Conservation (phyloP, 2,329 filamentous ascomycete species). For the Phialemonium atrogriseum region DNA sequence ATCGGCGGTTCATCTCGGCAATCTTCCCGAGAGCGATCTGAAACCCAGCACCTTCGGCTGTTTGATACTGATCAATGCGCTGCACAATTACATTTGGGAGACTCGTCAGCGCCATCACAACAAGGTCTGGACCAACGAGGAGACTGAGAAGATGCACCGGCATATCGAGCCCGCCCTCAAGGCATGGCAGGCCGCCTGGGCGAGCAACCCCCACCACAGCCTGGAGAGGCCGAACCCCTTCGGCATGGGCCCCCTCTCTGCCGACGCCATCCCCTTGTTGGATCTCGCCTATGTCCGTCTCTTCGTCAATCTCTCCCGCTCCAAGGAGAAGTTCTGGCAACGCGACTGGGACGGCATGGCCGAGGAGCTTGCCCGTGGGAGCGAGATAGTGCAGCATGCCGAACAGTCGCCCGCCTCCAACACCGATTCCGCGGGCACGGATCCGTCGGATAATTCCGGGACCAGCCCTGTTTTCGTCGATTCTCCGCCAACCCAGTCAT, state of each 20-base stretch:
- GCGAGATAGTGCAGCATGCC: constrained; percentile 66
- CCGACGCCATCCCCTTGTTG: constrained; percentile 82
- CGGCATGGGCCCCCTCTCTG: constrained; percentile 72
- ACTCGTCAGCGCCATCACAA: constrained; percentile 84
- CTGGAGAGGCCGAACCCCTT: constrained; percentile 79
- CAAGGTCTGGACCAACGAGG: constrained; percentile 80
- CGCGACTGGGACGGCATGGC: constrained; percentile 89
- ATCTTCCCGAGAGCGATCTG: constrained; percentile 53
- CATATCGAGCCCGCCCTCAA: constrained; percentile 90
- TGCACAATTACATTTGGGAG: constrained; percentile 99
- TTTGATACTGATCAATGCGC: constrained; percentile 81
- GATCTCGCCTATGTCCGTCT: constrained; percentile 88
- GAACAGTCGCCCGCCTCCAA: constrained; percentile 51
- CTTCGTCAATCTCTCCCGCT: constrained; percentile 85
- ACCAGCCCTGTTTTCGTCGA: constrained; percentile 39
- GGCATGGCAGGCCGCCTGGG: constrained; percentile 92
- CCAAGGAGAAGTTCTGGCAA: constrained; percentile 91
- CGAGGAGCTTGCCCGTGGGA: constrained; percentile 71
- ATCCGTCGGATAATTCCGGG: constrained; percentile 38
- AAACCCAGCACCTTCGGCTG: constrained; percentile 88
- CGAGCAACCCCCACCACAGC: constrained; percentile 75
- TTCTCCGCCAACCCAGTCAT: constrained; percentile 42
- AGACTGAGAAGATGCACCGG: constrained; percentile 91
- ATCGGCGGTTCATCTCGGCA: constrained; percentile 33
- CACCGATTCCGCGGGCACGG: constrained; percentile 31